phyloP scores from a whole-genome alignment of 2,329 filamentous ascomycete species.

The Cladosporium phlei region DNA sequence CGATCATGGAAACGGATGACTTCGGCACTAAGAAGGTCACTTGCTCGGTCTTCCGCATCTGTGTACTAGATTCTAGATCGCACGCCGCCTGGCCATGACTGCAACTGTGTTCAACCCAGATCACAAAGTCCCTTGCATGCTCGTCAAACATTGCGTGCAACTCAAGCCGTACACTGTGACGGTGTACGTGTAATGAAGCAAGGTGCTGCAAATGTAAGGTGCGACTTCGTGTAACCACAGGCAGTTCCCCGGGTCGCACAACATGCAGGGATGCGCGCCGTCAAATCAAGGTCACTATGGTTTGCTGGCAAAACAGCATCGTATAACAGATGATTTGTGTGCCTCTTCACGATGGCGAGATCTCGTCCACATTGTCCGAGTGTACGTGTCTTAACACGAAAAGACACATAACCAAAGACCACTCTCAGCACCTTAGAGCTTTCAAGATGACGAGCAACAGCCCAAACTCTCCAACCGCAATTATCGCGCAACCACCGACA shows the following conservation, averaged over 20 bases:
- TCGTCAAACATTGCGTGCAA: not conserved
- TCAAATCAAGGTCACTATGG: not conserved
- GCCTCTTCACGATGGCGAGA: not conserved
- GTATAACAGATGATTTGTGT: not conserved
- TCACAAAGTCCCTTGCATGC: not conserved
- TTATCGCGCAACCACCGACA: not conserved
- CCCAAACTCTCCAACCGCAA: not conserved
- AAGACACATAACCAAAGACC: not conserved
- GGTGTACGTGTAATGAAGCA: not conserved
- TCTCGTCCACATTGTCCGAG: not conserved
- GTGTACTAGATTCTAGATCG: no score
- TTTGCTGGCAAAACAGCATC: not conserved
- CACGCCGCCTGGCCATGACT: no score
- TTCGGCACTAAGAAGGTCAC: no score
- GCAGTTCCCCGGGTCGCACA: not conserved
- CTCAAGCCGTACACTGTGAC: not conserved
- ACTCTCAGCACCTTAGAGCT: not conserved
- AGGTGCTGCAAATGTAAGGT: not conserved
- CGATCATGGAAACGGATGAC: no score
- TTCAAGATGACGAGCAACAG: not conserved
- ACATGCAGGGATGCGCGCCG: not conserved
- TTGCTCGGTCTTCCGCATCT: no score
- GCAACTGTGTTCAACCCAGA: not conserved
- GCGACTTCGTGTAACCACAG: not conserved
- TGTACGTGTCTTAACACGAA: not conserved